Evolutionary conservation across 108 stramenopile species (phyloP).

Genomic region (Discostella pseudostelligera): DNA sequence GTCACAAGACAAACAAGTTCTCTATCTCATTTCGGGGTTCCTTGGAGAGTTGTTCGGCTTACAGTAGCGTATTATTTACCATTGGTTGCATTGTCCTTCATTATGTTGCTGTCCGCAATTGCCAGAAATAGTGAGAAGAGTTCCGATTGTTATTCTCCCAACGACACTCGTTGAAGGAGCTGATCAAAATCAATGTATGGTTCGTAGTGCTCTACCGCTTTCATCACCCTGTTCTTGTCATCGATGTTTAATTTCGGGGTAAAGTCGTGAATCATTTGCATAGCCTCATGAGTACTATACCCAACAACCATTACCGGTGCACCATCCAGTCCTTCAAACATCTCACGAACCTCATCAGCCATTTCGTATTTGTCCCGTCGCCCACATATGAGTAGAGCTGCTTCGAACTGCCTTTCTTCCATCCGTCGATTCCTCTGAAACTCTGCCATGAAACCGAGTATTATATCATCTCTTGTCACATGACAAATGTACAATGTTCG

Average conservation of each 20-base stretch:
- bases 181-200: constrained; percentile 90
- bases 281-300: constrained; percentile 68
- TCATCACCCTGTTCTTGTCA: constrained; percentile 76
- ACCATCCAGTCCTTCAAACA: constrained; percentile 65
- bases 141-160: too few relatives aligned
- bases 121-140: too few relatives aligned
- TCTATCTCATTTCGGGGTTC: too few relatives aligned
- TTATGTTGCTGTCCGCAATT: too few relatives aligned
- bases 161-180: constrained; percentile 51
- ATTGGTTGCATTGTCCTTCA: too few relatives aligned
- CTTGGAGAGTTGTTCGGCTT: too few relatives aligned
- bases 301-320: constrained; percentile 76
- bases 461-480: constrained; percentile 86
- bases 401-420: constrained; percentile 61
- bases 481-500: constrained; percentile 94
- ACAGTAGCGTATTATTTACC: too few relatives aligned
- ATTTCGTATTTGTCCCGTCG: constrained; percentile 68
- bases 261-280: constrained; percentile 75
- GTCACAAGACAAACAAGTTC: too few relatives aligned
- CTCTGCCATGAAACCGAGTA: constrained; percentile 89
- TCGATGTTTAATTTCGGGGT: constrained; percentile 91
- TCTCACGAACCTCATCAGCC: constrained; percentile 60
- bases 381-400: constrained; percentile 83
- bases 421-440: constrained; percentile 61
- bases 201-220: constrained; percentile 90